A percentile compares a stretch with the other conserved stretches of the same genome.
phyloP scores from a whole-genome alignment of 2,329 filamentous ascomycete genomes.

The Samsoniella hepiali region DNA sequence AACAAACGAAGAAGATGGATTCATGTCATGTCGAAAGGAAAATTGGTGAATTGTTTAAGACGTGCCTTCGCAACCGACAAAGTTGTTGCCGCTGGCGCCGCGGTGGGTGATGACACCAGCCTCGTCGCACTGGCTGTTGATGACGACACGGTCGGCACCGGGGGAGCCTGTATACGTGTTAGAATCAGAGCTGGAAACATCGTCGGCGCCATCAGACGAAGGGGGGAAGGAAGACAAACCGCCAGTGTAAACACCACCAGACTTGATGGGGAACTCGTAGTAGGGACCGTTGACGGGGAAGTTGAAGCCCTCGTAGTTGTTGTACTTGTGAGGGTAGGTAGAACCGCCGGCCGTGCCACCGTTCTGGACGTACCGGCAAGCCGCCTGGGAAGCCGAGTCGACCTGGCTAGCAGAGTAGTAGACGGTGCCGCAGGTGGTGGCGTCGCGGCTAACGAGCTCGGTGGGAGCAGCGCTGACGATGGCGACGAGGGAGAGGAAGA shows the following conservation, averaged over 20 bases:
- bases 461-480: slow-evolving; percentile 19
- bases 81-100: slow-evolving; percentile 59
- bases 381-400: slow-evolving; percentile 46
- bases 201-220: neutral
- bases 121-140: slow-evolving; percentile 50
- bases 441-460: slow-evolving; percentile 34
- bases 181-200: neutral
- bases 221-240: slow-evolving; percentile 36
- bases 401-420: slow-evolving; percentile 51
- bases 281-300: slow-evolving; percentile 56
- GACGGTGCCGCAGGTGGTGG: slow-evolving; percentile 49
- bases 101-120: slow-evolving; percentile 65
- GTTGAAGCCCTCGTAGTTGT: slow-evolving; percentile 60
- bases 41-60: slow-evolving; percentile 21
- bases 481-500: slow-evolving; percentile 20
- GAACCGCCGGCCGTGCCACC: slow-evolving; percentile 35
- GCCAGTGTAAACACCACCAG: slow-evolving; percentile 51
- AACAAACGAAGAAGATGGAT: slow-evolving; percentile 11
- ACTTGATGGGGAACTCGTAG: slow-evolving; percentile 60
- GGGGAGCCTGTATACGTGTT: slow-evolving; percentile 46
- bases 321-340: slow-evolving; percentile 56
- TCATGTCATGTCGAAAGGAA: neutral
- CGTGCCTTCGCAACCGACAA: slow-evolving; percentile 51
- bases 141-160: slow-evolving; percentile 60
- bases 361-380: slow-evolving; percentile 47